Base-by-base conservation (phyloP, 2,329 filamentous ascomycete species). In the Aspergillus hortae region DNA sequence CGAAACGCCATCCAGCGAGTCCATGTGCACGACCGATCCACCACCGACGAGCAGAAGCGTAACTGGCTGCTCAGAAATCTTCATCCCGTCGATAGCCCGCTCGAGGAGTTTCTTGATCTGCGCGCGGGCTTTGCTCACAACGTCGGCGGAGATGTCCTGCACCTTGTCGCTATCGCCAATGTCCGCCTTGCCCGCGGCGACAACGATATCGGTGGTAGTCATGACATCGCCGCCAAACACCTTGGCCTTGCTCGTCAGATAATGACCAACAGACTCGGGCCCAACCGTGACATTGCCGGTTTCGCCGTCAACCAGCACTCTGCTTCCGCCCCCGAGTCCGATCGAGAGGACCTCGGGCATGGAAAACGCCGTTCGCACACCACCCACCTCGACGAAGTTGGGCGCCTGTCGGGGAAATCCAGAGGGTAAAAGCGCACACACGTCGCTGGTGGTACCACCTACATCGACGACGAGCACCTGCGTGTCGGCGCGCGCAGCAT, bases 361-460 rank as follows among this genome's bases (percentile, higher is more conserved):
- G 19, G 79, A 74, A 55, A 83, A 85, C 14, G 82, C 82, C 40
- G 81, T 83, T 12, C 81, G 71, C 0, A 85, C 81, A 1, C 82
- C 81, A 2, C 77, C 80, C 4, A 86, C 72, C 50, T 82, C 78
- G 7, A 80, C 79, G 48, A 80, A 84, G 0, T 79, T 80, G 0
- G 81, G 76, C 4, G 83, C 81, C 55, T 84, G 81, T 17, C 82
- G 74, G 0, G 83, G 83, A 44, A 84, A 84, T 0, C 83, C 83
- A 2, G 78, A 82, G 0, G 80, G 77, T 1, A 84, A 69, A 2
- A 86, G 64, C 0, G 81, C 73, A 21, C 82, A 81, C 7, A 84
- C 78, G 62, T 86, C 83, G 2, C 81, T 81, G 0, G 82, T 85
- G 0, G 83, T 85, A 10, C 82, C 82, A 6, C 83, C 82, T 23